Percentiles rank a stretch among this genome's conserved stretches.
phyloP scores from a whole-genome alignment of 306 rosid species.

The Oxytropis ochrocephala region DNA sequence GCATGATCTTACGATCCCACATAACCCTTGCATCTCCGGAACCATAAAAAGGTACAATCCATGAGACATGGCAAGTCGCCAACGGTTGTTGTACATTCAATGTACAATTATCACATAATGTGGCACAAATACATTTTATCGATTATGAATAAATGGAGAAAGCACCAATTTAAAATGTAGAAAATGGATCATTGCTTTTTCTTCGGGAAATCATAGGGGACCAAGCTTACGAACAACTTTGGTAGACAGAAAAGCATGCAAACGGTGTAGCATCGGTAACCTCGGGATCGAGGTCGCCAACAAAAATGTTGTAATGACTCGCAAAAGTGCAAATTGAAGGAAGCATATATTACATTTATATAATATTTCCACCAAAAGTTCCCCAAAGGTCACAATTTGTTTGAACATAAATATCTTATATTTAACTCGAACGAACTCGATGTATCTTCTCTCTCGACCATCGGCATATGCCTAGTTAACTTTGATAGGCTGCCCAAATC shows the following conservation, averaged over 20 bases:
- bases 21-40: conserved; percentile 94
- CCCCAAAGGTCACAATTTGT: background rate
- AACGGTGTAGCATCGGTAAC: conserved; percentile 93
- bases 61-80: background rate
- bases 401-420: background rate
- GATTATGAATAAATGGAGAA: no score
- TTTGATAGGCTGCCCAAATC: conserved; percentile 94
- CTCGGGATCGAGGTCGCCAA: conserved; percentile 97
- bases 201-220: conserved; percentile 8
- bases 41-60: conserved; percentile 12
- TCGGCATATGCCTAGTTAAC: conserved; percentile 99
- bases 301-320: conserved; percentile 95
- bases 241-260: conserved; percentile 85
- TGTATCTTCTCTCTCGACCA: conserved; percentile 97
- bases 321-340: no score
- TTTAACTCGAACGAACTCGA: conserved; percentile 54
- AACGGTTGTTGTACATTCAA: conserved; percentile 6
- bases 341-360: no score
- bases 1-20: conserved; percentile 99
- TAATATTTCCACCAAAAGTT: conserved; percentile 7
- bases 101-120: no score
- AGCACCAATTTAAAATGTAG: background rate
- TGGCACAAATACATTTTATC: no score
- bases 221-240: conserved; percentile 89
- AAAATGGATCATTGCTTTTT: background rate